A percentile compares a stretch with the other conserved stretches of the same genome.
Evolutionary conservation across 2,329 filamentous ascomycete genomes (phyloP).

Genomic region (Diaporthe caulivora): DNA sequence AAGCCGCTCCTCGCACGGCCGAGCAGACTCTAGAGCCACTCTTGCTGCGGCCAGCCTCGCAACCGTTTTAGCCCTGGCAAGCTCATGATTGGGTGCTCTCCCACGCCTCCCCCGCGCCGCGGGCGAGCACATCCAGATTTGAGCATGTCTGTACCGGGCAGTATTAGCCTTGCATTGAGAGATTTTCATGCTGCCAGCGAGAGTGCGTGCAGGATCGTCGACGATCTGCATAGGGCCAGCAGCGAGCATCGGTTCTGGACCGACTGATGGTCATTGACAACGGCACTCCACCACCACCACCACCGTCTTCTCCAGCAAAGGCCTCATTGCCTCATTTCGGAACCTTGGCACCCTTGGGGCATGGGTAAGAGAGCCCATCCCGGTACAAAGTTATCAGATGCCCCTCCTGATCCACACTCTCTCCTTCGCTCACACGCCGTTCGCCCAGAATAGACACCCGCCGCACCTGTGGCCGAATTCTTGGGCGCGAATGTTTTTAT

Average conservation of each 20-base stretch:
- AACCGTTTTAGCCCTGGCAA: constrained; percentile 5
- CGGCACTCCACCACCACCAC: not conserved
- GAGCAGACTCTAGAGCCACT: not conserved
- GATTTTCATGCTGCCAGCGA: constrained; percentile 6
- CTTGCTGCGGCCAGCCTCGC: constrained; percentile 3
- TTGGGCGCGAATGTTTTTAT: constrained; percentile 23
- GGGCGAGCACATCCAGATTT: constrained; percentile 2
- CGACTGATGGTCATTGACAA: not conserved
- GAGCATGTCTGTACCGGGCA: not conserved
- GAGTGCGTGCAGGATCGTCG: not conserved
- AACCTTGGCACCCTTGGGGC: constrained; percentile 14
- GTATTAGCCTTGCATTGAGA: constrained; percentile 28
- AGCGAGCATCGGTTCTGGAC: not conserved
- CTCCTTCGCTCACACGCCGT: not conserved
- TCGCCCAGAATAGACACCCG: not conserved
- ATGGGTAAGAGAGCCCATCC: constrained; percentile 25
- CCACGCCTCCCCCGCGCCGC: constrained; percentile 6
- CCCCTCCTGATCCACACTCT: constrained; percentile 35
- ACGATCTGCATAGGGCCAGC: constrained; percentile 2
- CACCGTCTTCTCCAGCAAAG: constrained; percentile 4
- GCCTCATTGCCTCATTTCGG: constrained; percentile 16
- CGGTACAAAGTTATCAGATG: constrained; percentile 40
- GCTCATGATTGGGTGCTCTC: constrained; percentile 18
- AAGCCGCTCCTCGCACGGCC: constrained; percentile 24
- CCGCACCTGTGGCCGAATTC: not conserved